These are phyloP conservation scores for Verbascum thapsus DNA, from an alignment of 257 asterid species.

Conservation along the genomic window DNA sequence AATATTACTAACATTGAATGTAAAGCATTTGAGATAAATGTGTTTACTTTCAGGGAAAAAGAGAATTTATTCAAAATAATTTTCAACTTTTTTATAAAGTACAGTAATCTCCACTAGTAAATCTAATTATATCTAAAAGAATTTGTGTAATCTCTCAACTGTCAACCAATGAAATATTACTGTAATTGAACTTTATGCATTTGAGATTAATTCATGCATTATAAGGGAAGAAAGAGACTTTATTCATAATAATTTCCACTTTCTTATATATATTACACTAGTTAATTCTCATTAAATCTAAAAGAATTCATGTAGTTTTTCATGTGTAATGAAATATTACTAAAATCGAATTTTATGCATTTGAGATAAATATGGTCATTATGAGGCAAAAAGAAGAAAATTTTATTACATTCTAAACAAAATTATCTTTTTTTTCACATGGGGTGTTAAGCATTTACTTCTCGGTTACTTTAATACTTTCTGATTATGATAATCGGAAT, in stretches of 20 bases:
- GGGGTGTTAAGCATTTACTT: neutral
- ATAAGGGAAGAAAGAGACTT: too few relatives aligned
- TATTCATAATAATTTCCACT: too few relatives aligned
- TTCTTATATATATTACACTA: too few relatives aligned
- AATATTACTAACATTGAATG: too few relatives aligned
- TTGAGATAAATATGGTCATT: constrained; percentile 1
- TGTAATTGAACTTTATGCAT: too few relatives aligned
- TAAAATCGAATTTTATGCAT: neutral
- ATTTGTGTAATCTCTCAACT: constrained; percentile 21
- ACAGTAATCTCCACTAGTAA: neutral
- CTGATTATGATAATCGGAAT: too few relatives aligned
- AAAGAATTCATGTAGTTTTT: constrained; percentile 20
- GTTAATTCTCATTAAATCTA: constrained; percentile 18
- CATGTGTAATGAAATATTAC: constrained; percentile 5
- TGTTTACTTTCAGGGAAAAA: too few relatives aligned
- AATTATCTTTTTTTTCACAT: neutral
- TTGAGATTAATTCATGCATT: too few relatives aligned
- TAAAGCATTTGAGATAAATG: too few relatives aligned
- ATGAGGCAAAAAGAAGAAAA: neutral
- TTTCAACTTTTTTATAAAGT: too few relatives aligned
- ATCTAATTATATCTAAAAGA: constrained; percentile 18
- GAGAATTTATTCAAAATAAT: too few relatives aligned
- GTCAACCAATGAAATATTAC: constrained; percentile 6
- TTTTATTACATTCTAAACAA: neutral
- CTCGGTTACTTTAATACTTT: neutral